Base-by-base conservation (phyloP, 106 monocot species). In the Acorus gramineus region DNA sequence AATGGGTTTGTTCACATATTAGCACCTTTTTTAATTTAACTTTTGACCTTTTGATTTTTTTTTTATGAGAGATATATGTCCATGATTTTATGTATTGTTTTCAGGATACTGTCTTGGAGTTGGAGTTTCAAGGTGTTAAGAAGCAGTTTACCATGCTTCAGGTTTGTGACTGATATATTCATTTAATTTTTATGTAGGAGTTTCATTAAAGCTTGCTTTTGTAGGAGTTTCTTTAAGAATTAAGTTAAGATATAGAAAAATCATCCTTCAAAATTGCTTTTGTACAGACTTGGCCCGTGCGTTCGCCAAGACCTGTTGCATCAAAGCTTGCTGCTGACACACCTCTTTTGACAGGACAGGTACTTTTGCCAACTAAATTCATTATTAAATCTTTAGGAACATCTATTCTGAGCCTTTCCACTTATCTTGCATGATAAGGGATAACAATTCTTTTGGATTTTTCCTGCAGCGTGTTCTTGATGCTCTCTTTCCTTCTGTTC, bases 271-370 rank as follows among this genome's bases (percentile, higher is more conserved):
- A 28, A 28, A 28, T 57, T 14, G 13, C 1, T 56, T 66, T 71
- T 76, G 28, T 71, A 42, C 76, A 99, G 98, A 75, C 83, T 28
- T 98, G 98, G 98, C 98, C 98, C 5, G 98, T 98, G 53, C 91
- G 98, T 71, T 68, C 83, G 10, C 98, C 98, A 56, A 88, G 98
- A 57, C 98, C 98, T 68, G 98, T 98, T 65, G 85, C 88, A 64
- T 14, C 81, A 46, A 98, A 98, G 52, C 92, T 98, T 76, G 98
- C 98, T 62, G 98, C 98, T 3, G 98, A 98, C 78, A 86, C 92
- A 62, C 92, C 98, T 74, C 85, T 98, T 12, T 82, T 98, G 66
- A 98, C 98, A n/a, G 98, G 91, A 12, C 98, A 99, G 81, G 98
- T 99, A 74, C 63, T 28, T 28, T 61, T 60, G 10, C 44, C 14